Evolutionary conservation across 2,329 filamentous ascomycete genomes (phyloP).

Genomic region (Calonectria ilicicola): DNA sequence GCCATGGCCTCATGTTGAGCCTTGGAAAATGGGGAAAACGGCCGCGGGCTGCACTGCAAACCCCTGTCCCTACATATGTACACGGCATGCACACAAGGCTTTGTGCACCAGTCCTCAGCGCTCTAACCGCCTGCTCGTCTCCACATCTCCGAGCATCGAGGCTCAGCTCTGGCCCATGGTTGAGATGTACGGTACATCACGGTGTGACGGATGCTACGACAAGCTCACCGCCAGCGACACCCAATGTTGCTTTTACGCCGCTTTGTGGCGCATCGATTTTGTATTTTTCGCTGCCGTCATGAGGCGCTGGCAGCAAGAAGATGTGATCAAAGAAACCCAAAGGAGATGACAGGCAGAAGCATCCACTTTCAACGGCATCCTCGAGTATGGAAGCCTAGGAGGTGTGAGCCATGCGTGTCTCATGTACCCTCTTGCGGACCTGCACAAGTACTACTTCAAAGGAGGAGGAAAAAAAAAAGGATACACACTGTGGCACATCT

Average conservation of each 20-base stretch:
- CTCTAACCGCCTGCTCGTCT: not conserved
- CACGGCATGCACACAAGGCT: constrained; percentile 12
- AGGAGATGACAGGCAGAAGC: constrained; percentile 4
- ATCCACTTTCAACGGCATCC: not conserved
- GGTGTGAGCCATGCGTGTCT: constrained; percentile 2
- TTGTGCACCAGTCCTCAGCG: constrained; percentile 12
- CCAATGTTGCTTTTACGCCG: constrained; percentile 11
- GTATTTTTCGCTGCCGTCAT: not conserved
- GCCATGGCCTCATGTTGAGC: constrained; percentile 33
- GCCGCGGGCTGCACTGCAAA: constrained; percentile 32
- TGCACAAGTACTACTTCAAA: constrained; percentile 4
- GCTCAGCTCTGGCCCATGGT: constrained; percentile 9
- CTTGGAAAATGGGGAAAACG: constrained; percentile 31
- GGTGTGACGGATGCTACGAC: constrained; percentile 14
- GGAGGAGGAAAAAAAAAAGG: not conserved
- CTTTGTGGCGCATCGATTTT: constrained; percentile 1
- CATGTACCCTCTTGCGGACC: not conserved
- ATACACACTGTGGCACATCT: constrained; percentile 18
- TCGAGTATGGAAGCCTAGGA: not conserved
- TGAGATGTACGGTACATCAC: not conserved
- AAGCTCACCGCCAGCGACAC: not conserved
- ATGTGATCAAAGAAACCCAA: not conserved
- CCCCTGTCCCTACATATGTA: constrained; percentile 26
- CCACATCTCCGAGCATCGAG: constrained; percentile 19
- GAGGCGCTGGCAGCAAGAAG: not conserved